Percentiles rank a stretch among this genome's conserved stretches.
Conservation (phyloP, 495 filamentous ascomycete species). For the Annulohypoxylon moriforme region DNA sequence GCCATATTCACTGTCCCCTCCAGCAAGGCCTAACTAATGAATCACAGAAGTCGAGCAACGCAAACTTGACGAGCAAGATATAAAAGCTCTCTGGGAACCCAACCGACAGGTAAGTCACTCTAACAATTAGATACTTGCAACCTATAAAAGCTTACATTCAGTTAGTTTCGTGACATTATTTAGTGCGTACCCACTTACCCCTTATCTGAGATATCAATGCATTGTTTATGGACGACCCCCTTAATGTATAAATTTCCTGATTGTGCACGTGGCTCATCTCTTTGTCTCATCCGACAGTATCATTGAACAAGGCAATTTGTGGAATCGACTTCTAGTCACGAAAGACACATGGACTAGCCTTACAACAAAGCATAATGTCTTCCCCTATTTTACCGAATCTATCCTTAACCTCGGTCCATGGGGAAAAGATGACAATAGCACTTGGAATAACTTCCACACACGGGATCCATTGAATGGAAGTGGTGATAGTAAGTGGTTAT, state of each 20-base stretch:
- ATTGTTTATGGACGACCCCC: not conserved
- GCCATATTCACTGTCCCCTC: not conserved
- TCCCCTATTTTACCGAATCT: not conserved
- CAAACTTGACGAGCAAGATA: not conserved
- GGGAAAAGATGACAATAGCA: not conserved
- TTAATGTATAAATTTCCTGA: not conserved
- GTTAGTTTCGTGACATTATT: not conserved
- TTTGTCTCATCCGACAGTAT: not conserved
- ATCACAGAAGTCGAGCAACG: not conserved
- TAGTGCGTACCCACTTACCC: not conserved
- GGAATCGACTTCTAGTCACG: not conserved
- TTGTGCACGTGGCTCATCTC: not conserved
- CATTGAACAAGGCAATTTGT: not conserved
- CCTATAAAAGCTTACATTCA: not conserved
- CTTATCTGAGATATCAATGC: no score
- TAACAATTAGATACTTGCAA: not conserved
- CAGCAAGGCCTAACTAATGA: not conserved
- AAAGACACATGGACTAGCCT: conserved; percentile 2
- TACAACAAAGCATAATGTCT: not conserved
- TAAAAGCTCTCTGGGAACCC: not conserved
- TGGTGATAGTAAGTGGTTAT: not conserved
- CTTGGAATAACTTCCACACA: not conserved
- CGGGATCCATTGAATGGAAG: not conserved
- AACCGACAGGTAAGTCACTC: not conserved
- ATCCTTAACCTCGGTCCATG: not conserved